Evolutionary conservation across 73 alveolate genomes (phyloP), one percentile per base, ranked within the genome.

Genomic region (Paramecium biaurelia): DNA sequence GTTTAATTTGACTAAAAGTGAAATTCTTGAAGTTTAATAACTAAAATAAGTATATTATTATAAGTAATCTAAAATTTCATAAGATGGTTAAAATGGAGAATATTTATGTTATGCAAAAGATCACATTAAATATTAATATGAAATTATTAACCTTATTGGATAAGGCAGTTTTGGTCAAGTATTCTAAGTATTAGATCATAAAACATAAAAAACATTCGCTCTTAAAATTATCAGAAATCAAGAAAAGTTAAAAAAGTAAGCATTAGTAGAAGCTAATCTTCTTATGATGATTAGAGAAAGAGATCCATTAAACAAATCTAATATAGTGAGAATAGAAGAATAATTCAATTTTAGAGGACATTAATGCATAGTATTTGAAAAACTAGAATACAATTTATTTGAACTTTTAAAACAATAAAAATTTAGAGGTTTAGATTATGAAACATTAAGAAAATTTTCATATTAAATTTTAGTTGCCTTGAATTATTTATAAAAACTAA

Each of bases 161-260:
- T 93, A 93, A 68, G 99, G 99, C 1, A 93, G 99, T 5, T 98
- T 97, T 92, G 99, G 99, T 10, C 97, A 97, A 85, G 99, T 98
- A 4, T 84, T 96, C 7, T 76, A 97, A 95, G 98, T 99, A 24
- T 92, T 88, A 32, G 99, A 98, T 92, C 99, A 98, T 85, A 94
- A 96, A 89, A 90, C 93, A 28, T 95, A 97, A 92, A 98, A 95
- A 68, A 42, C 76, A n/a, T 94, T 96, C 18, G 99, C 99, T 35
- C 79, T 98, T n/a, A 98, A 98, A 96, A 97, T 98, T 38, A 96
- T 98, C 28, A 96, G 97, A 92, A 96, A 98, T 59, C 94, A 97
- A 93, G 94, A 97, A 85, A 97, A 97, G 88, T 94, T 97, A 72
- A 97, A 97, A 72, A 95, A 92, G 20, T 95, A 97, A 85, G 99